Conservation (phyloP, 192 early-diverging fungal genomes). For the Gaertneriomyces semiglobifer region DNA sequence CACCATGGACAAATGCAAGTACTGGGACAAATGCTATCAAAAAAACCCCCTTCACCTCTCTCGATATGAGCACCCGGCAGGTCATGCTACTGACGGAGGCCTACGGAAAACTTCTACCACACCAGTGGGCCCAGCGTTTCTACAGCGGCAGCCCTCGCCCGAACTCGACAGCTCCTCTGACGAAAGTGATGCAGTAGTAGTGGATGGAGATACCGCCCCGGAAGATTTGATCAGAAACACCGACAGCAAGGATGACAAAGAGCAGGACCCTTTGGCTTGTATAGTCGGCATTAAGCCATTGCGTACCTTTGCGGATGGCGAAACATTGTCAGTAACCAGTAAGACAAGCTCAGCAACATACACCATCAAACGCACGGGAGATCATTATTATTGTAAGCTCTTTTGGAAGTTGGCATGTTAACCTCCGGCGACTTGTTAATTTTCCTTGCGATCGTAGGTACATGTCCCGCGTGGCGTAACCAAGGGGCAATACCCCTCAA, state of each 20-base stretch:
- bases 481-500: constrained; percentile 34
- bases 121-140: background rate
- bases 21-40: constrained; percentile 31
- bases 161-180: background rate
- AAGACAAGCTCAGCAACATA: constrained; percentile 28
- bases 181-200: background rate
- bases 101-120: background rate
- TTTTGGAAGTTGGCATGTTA: background rate
- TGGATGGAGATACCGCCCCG: constrained; percentile 4
- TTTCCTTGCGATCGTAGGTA: background rate
- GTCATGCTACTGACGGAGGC: background rate
- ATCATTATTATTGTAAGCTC: constrained; percentile 45
- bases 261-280: constrained; percentile 18
- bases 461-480: constrained; percentile 41
- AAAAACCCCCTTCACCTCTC: constrained; percentile 35
- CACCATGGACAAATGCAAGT: constrained; percentile 23
- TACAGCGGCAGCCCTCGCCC: background rate
- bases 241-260: constrained; percentile 30
- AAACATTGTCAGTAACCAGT: constrained; percentile 12
- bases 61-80: constrained; percentile 23
- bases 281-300: constrained; percentile 35
- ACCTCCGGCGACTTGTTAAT: background rate
- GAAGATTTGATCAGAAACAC: constrained; percentile 26
- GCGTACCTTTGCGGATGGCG: constrained; percentile 35
- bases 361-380: constrained; percentile 40